These are phyloP conservation scores for Macadamia tetraphylla DNA, from an alignment of 164 flowering plant species.

Conservation along the genomic window DNA sequence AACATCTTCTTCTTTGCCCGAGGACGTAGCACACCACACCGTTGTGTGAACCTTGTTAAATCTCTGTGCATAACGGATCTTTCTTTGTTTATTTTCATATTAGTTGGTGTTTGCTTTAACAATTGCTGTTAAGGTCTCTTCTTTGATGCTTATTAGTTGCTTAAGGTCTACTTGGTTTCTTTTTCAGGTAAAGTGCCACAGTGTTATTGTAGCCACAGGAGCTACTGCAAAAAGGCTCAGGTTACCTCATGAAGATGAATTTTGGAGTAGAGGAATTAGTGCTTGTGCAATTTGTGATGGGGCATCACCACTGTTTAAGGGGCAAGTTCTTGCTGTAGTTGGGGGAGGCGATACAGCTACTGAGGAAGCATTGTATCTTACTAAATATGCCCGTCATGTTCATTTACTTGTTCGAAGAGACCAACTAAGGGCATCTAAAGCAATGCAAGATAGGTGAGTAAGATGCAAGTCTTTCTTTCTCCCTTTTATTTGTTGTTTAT, in stretches of 20 bases:
- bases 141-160: too few relatives aligned
- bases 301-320: constrained; percentile 88
- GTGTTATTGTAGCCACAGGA: constrained; percentile 83
- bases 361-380: constrained; percentile 92
- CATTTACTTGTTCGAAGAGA: constrained; percentile 84
- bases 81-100: too few relatives aligned
- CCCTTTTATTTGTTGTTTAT: neutral
- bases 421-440: constrained; percentile 85
- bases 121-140: too few relatives aligned
- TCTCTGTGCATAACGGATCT: too few relatives aligned
- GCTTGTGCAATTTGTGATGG: constrained; percentile 99
- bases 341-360: constrained; percentile 99
- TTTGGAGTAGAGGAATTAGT: constrained; percentile 97
- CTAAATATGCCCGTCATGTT: constrained; percentile 96
- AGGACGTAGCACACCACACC: too few relatives aligned
- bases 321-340: constrained; percentile 93
- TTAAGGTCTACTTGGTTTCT: neutral
- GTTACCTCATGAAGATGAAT: constrained; percentile 90
- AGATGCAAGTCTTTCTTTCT: neutral
- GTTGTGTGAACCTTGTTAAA: too few relatives aligned
- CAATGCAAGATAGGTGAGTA: constrained; percentile 93
- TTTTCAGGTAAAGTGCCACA: constrained; percentile 80
- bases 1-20: too few relatives aligned
- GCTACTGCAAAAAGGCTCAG: constrained; percentile 83
- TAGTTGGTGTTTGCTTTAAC: too few relatives aligned